Percentiles rank a stretch among this genome's conserved stretches.
Evolutionary conservation across 1,139 yeast species (phyloP).

Genomic region (Blastobotrys apis): DNA sequence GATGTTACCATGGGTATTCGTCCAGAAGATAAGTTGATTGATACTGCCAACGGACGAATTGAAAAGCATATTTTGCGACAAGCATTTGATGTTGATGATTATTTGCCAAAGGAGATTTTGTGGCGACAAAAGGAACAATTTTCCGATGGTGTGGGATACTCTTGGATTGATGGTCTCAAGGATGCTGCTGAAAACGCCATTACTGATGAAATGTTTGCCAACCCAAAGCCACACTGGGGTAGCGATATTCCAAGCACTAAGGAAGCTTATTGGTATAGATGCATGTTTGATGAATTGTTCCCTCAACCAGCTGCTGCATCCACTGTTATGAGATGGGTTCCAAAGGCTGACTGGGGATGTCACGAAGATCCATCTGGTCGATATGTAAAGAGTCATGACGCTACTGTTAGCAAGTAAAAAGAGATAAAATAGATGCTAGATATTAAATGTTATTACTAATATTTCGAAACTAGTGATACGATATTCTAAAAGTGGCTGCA

Average conservation of each 20-base stretch:
- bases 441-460: neutral
- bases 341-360: slow-evolving; percentile 99
- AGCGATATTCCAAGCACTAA: slow-evolving; percentile 89
- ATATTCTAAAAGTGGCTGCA: no score
- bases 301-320: slow-evolving; percentile 86
- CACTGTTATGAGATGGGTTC: slow-evolving; percentile 99
- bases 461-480: no score
- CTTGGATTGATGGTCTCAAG: slow-evolving; percentile 97
- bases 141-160: slow-evolving; percentile 98
- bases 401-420: slow-evolving; percentile 20
- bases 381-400: slow-evolving; percentile 75
- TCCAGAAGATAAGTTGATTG: slow-evolving; percentile 87
- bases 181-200: slow-evolving; percentile 87
- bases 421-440: neutral
- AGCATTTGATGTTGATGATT: slow-evolving; percentile 90
- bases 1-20: slow-evolving; percentile 91
- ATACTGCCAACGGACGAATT: slow-evolving; percentile 52
- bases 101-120: slow-evolving; percentile 90
- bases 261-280: slow-evolving; percentile 99
- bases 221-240: slow-evolving; percentile 96
- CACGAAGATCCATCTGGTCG: slow-evolving; percentile 98
- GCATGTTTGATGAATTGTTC: slow-evolving; percentile 90
- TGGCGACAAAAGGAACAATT: slow-evolving; percentile 99
- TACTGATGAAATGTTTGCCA: slow-evolving; percentile 81
- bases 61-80: slow-evolving; percentile 95